Conservation (phyloP, 2,329 filamentous ascomycete genomes). For the Venturia nashicola region DNA sequence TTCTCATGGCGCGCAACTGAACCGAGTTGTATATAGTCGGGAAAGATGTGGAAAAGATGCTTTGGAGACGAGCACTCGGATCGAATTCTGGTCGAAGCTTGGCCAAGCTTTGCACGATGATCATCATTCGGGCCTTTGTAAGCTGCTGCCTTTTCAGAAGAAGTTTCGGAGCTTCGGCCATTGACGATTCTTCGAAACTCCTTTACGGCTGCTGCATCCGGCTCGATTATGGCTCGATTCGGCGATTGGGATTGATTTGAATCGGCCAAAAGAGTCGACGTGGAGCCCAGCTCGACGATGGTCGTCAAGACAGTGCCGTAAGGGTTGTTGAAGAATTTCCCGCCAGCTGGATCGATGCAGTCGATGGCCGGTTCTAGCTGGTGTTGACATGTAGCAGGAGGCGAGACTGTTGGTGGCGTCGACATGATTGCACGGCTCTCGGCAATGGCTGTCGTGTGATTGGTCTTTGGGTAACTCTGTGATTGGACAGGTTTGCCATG, state of each 20-base stretch:
- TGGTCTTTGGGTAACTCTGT: background rate
- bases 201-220: background rate
- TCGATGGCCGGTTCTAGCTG: background rate
- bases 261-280: background rate
- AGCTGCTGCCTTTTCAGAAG: background rate
- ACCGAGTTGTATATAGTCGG: background rate
- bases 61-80: background rate
- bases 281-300: background rate
- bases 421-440: background rate
- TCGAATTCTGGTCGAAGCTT: background rate
- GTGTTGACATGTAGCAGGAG: background rate
- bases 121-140: background rate
- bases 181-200: background rate
- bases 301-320: background rate
- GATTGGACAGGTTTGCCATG: background rate
- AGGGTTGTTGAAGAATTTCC: background rate
- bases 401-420: background rate
- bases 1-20: background rate
- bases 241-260: background rate
- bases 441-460: background rate
- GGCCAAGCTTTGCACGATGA: background rate
- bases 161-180: background rate
- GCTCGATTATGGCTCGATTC: background rate
- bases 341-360: too few species aligned
- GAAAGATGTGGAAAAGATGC: conserved; percentile 1